These are phyloP conservation scores for Cryptococcus sp. DNA, from an alignment of 1,284 basidiomycete genomes.

Conservation along the genomic window DNA sequence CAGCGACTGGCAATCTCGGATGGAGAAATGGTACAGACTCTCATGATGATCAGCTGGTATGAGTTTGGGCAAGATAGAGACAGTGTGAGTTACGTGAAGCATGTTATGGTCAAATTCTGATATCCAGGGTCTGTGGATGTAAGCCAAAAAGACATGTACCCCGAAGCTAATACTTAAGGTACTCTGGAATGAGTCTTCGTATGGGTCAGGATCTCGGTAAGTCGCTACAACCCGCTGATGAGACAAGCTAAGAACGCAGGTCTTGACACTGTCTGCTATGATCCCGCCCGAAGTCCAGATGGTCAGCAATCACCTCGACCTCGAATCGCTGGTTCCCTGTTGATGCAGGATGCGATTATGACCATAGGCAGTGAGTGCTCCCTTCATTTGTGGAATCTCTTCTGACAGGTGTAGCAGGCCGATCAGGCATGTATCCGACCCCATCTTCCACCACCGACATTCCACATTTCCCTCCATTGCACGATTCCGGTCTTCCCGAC, in stretches of 20 bases:
- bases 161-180: slow-evolving; percentile 3
- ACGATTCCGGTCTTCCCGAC: slow-evolving; percentile 5
- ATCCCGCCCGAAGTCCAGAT: neutral
- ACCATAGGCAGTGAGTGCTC: slow-evolving; percentile 20
- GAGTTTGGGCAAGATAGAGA: slow-evolving; percentile 23
- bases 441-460: slow-evolving; percentile 4
- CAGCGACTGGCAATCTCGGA: slow-evolving; percentile 10
- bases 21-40: slow-evolving; percentile 10
- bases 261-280: slow-evolving; percentile 1
- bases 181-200: slow-evolving; percentile 20
- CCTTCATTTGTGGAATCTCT: neutral
- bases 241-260: neutral
- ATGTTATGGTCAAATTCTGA: neutral
- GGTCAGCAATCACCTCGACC: neutral
- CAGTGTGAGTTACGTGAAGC: slow-evolving; percentile 6
- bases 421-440: slow-evolving; percentile 10
- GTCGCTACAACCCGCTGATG: neutral
- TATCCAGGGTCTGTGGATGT: slow-evolving; percentile 23
- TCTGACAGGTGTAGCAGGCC: slow-evolving; percentile 10
- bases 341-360: slow-evolving; percentile 11
- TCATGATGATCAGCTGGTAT: slow-evolving; percentile 22
- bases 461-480: slow-evolving; percentile 1
- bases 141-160: neutral
- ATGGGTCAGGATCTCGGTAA: slow-evolving; percentile 22
- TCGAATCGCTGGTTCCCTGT: neutral